phyloP scores from a whole-genome alignment of 148 eudicot species.

The Vaccinium darrowii region DNA sequence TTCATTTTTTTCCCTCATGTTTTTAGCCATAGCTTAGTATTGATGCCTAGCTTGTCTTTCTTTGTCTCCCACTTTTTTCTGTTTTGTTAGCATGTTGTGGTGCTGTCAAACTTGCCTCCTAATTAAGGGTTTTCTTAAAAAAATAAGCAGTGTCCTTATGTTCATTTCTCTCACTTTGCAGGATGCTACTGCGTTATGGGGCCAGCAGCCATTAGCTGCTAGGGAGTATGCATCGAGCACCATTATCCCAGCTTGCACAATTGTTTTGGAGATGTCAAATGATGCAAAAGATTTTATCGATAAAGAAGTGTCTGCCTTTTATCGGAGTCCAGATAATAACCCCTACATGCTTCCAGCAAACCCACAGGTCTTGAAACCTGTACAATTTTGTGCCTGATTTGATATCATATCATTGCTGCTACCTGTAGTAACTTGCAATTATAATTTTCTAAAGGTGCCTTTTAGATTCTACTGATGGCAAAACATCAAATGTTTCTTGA shows the following conservation, averaged over 20 bases:
- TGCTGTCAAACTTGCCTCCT: neutral
- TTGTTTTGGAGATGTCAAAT: conserved; percentile 63
- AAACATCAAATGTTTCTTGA: neutral
- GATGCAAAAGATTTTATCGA: conserved; percentile 81
- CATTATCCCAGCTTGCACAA: conserved; percentile 83
- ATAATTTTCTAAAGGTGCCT: neutral
- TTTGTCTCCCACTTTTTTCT: neutral
- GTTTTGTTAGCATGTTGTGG: neutral
- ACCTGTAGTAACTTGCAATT: neutral
- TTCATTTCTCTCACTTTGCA: conserved; percentile 26
- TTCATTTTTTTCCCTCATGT: neutral
- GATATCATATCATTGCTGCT: neutral
- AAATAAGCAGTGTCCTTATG: neutral
- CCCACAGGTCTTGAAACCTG: conserved; percentile 62
- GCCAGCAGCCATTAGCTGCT: conserved; percentile 93
- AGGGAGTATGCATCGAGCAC: conserved; percentile 95
- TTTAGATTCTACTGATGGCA: neutral
- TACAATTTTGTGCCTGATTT: neutral
- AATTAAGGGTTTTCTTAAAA: neutral
- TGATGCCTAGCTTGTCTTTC: neutral
- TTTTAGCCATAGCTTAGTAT: neutral
- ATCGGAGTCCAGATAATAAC: conserved; percentile 83
- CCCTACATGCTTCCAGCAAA: conserved; percentile 96
- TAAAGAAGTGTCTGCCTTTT: conserved; percentile 77
- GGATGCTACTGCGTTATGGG: conserved; percentile 98